Percentiles rank a stretch among this genome's conserved stretches.
Conservation (phyloP, 345 rosid species). For the Salix dunnii region DNA sequence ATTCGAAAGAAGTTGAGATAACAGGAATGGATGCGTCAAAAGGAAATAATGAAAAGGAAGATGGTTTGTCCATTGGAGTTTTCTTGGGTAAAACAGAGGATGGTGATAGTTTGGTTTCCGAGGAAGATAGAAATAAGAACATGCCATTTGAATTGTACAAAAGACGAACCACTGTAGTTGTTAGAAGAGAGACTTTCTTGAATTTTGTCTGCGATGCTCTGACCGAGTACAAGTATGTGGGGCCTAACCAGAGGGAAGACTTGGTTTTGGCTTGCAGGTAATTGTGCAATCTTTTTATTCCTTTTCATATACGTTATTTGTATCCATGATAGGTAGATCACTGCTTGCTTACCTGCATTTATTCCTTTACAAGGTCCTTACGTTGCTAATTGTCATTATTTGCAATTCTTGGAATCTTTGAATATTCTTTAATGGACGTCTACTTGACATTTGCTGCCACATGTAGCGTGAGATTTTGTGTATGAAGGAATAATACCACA, state of each 20-base stretch:
- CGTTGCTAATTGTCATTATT: not conserved
- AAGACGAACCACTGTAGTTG: constrained; percentile 75
- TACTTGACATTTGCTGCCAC: not conserved
- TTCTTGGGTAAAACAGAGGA: constrained; percentile 22
- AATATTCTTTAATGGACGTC: not conserved
- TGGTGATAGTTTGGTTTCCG: constrained; percentile 19
- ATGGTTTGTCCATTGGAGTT: constrained; percentile 23
- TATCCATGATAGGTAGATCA: not conserved
- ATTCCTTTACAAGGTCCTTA: not conserved
- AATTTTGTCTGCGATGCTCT: constrained; percentile 78
- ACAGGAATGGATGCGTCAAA: constrained; percentile 22
- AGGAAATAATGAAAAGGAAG: constrained; percentile 36
- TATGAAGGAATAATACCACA: not conserved
- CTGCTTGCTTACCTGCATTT: not conserved
- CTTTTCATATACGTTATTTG: constrained; percentile 1
- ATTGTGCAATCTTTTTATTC: constrained; percentile 2
- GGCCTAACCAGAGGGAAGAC: constrained; percentile 93
- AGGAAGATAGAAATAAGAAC: constrained; percentile 35
- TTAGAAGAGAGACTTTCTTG: constrained; percentile 63
- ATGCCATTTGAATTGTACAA: constrained; percentile 81
- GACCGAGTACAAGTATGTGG: constrained; percentile 89
- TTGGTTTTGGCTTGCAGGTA: constrained; percentile 97
- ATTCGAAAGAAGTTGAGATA: constrained; percentile 35
- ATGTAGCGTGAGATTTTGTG: not conserved
- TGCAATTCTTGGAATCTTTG: not conserved